Base-by-base conservation (phyloP, 805 yeast genomes). In the Kazachstania africana region DNA sequence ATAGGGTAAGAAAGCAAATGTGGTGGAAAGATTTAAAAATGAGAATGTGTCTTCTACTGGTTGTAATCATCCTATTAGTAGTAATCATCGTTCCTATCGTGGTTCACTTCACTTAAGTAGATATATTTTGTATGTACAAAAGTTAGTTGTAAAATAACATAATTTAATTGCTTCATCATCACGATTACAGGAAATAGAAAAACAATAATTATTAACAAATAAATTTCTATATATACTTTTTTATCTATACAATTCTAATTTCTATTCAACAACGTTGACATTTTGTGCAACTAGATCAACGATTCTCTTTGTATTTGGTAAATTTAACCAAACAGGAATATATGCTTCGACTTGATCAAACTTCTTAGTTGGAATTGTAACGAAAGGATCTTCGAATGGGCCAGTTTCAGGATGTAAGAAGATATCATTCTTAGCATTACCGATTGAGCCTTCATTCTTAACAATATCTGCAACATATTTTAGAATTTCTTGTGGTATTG, bases 11-110 rank as follows among this genome's bases (percentile, higher is more conserved):
- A 62, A 88, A 87, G 60, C 94, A 87, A 54, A 88, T 88, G 96
- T 88, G 97, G 97, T 82, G 94, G 81, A 88, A 91, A 60, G 95
- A 88, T 57, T 70, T 91, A 73, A 91, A 91, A 66, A 80, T 91
- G 88, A 78, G 94, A 59, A 64, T 87, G 66, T 88, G 97, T 60
- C 62, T 82, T 36, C 78, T 87, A 37, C 74, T 78, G 29, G 80
- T 78, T 18, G 76, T 91, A 32, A 75, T 88, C 50, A 74, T 87
- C 32, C 61, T 88, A 44, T 61, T 88, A 36, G 80, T 88, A 34
- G 94, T 88, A 35, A 74, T 78, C 41, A 81, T 87, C 43, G 95
- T 88, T 25, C 97, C 97, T 19, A 75, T 91, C 39, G 96, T 82
- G 21, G 84, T 88, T 35, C 95, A 87, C 55, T 87, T 85, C 57